phyloP scores from a whole-genome alignment of 257 asterid genomes.

The Handroanthus guayacan region DNA sequence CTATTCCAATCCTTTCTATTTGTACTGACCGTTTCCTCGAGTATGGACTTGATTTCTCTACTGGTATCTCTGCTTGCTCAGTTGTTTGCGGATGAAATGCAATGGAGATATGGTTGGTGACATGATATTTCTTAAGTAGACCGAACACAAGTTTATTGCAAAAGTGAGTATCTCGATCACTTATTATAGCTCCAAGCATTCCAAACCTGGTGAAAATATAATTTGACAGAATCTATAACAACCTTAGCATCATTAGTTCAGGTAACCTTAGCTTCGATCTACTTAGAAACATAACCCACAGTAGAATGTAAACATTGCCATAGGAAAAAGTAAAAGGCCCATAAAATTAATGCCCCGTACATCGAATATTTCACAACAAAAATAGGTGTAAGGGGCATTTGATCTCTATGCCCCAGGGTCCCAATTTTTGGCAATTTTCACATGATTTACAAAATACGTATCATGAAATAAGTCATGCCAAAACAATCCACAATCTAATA shows the following conservation, averaged over 20 bases:
- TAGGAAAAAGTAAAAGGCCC: neutral
- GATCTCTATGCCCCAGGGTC: neutral
- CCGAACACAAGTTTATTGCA: neutral
- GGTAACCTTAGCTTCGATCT: neutral
- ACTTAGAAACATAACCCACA: neutral
- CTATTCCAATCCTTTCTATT: neutral
- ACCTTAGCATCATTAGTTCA: neutral
- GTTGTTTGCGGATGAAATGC: neutral
- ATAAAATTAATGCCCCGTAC: neutral
- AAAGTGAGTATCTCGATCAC: constrained; percentile 2
- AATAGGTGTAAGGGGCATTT: neutral
- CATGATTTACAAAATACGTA: neutral
- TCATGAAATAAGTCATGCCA: neutral
- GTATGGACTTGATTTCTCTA: neutral
- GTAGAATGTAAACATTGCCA: neutral
- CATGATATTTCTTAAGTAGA: neutral
- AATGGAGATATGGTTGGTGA: neutral
- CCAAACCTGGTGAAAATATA: neutral
- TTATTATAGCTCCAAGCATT: neutral
- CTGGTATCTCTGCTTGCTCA: neutral
- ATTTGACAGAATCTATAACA: neutral
- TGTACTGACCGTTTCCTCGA: neutral
- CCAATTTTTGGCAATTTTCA: neutral
- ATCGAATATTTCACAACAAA: neutral
- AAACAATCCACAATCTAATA: neutral